A percentile compares a stretch with the other conserved stretches of the same genome.
Conservation (phyloP, 305 asterid species). For the Rubia balearica region DNA sequence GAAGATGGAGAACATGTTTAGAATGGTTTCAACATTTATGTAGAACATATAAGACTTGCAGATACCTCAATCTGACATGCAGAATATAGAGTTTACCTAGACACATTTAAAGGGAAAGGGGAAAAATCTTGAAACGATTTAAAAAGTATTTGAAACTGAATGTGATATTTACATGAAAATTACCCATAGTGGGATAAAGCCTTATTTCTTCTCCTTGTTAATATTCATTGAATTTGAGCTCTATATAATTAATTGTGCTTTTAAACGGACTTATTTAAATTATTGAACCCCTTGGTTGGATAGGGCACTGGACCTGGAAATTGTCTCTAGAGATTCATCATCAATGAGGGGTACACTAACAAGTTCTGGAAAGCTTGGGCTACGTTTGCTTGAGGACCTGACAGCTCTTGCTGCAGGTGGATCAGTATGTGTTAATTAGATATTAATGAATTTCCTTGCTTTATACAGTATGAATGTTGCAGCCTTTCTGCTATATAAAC, state of each 20-base stretch:
- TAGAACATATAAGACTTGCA: background rate
- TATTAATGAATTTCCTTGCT: constrained; percentile 27
- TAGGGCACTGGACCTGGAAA: constrained; percentile 80
- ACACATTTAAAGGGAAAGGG: background rate
- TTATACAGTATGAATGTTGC: constrained; percentile 10
- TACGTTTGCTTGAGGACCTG: constrained; percentile 93
- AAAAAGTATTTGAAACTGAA: background rate
- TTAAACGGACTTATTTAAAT: background rate
- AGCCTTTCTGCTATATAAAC: background rate
- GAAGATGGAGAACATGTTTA: background rate
- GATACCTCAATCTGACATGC: background rate
- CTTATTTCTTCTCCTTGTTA: too few species aligned
- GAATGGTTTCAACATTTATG: background rate
- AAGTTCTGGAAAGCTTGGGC: constrained; percentile 81
- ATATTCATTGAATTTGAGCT: background rate
- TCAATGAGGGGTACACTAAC: constrained; percentile 57
- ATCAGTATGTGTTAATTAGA: constrained; percentile 86
- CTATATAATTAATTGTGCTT: background rate
- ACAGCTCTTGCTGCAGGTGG: constrained; percentile 99
- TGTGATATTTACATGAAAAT: background rate
- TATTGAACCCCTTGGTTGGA: constrained; percentile 21
- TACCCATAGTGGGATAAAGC: too few species aligned
- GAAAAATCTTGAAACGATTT: background rate
- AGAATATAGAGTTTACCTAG: background rate
- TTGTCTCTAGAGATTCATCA: constrained; percentile 58